Evolutionary conservation across 495 filamentous ascomycete genomes (phyloP).

Genomic region (Echria macrotheca): DNA sequence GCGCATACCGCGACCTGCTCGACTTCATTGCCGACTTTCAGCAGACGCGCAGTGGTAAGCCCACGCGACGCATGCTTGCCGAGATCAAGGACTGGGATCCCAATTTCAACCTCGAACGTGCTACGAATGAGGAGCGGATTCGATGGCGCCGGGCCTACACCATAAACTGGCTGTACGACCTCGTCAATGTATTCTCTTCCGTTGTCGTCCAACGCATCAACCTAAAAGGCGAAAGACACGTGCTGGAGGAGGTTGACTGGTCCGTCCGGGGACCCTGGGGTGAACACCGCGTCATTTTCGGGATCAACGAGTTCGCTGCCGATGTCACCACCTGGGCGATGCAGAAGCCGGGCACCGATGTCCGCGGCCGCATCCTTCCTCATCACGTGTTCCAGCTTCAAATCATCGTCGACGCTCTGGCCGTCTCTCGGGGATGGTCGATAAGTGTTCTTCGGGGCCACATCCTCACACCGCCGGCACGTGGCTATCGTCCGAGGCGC

Average conservation of each 20-base stretch:
- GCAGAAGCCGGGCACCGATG: conserved; percentile 34
- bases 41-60: conserved; percentile 38
- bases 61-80: conserved; percentile 37
- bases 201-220: conserved; percentile 37
- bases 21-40: conserved; percentile 45
- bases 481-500: conserved; percentile 30
- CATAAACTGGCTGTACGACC: conserved; percentile 49
- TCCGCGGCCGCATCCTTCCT: conserved; percentile 36
- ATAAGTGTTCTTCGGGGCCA: conserved; percentile 26
- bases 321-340: conserved; percentile 33
- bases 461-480: conserved; percentile 25
- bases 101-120: conserved; percentile 33
- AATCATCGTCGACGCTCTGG: conserved; percentile 42
- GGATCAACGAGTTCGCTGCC: conserved; percentile 35
- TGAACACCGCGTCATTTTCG: conserved; percentile 32
- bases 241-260: conserved; percentile 29
- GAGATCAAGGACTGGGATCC: conserved; percentile 40
- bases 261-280: conserved; percentile 18
- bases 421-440: conserved; percentile 38
- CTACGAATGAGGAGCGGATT: conserved; percentile 32
- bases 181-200: conserved; percentile 39
- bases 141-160: conserved; percentile 43
- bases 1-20: conserved; percentile 36
- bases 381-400: conserved; percentile 45
- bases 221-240: conserved; percentile 25